A percentile compares a stretch with the other conserved stretches of the same genome.
Evolutionary conservation across 108 stramenopile species (phyloP).

Genomic region (Cyclostephanos invisitatus): DNA sequence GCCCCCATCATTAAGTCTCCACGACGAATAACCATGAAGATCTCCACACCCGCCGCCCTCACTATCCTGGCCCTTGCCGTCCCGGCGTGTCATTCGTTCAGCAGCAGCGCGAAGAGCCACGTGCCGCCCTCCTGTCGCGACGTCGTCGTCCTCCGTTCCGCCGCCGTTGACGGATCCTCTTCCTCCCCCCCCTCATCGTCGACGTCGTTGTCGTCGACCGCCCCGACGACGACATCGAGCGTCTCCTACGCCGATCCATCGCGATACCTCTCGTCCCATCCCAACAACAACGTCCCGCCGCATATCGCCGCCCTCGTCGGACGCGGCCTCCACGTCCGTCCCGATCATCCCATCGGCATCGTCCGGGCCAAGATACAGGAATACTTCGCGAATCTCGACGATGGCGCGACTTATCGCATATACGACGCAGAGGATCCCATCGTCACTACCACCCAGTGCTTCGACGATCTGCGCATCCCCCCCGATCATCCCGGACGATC

Average conservation of each 20-base stretch:
- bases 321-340: constrained; percentile 53
- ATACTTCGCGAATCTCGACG: constrained; percentile 57
- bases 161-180: constrained; percentile 33
- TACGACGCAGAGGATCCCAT: constrained; percentile 83
- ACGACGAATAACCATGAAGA: constrained; percentile 25
- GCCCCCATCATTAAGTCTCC: too few relatives aligned
- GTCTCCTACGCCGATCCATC: constrained; percentile 48
- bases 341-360: constrained; percentile 76
- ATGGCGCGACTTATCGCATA: constrained; percentile 22
- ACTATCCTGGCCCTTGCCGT: constrained; percentile 11
- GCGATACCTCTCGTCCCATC: constrained; percentile 52
- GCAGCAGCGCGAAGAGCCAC: constrained; percentile 11
- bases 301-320: constrained; percentile 77
- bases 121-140: neutral
- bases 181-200: neutral
- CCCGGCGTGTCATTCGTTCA: constrained; percentile 11
- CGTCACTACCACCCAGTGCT: constrained; percentile 68
- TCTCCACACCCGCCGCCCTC: constrained; percentile 20
- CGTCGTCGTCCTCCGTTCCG: constrained; percentile 9
- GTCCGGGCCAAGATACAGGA: constrained; percentile 79
- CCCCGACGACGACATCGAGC: constrained; percentile 8
- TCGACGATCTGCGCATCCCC: constrained; percentile 79
- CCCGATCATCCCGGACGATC: constrained; percentile 90
- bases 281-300: constrained; percentile 76
- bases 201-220: constrained; percentile 20